Evolutionary conservation across 257 asterid species (phyloP).

Genomic region (Mentha longifolia): DNA sequence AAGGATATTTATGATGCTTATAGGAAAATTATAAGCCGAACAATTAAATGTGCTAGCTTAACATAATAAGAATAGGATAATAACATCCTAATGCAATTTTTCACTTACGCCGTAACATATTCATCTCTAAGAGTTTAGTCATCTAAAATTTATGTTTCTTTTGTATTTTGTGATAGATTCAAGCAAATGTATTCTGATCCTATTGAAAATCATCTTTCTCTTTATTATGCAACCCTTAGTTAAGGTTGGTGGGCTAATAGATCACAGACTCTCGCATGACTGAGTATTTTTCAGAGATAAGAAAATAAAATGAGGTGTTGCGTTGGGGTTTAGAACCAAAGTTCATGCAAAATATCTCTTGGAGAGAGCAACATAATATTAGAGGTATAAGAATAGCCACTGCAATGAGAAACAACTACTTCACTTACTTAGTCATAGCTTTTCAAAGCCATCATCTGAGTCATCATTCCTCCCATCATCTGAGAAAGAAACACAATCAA

Average conservation of each 20-base stretch:
- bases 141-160: not conserved
- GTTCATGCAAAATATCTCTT: not conserved
- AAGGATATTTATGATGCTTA: not conserved
- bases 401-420: conserved; percentile 12
- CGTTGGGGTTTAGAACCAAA: not conserved
- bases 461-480: conserved; percentile 65
- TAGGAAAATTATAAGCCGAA: too few relatives aligned
- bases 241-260: not conserved
- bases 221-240: not conserved
- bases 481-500: conserved; percentile 37
- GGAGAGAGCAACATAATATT: not conserved
- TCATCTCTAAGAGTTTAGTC: not conserved
- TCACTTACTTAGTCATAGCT: conserved; percentile 63
- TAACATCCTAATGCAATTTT: not conserved
- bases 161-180: not conserved
- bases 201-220: not conserved
- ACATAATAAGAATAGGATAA: too few relatives aligned
- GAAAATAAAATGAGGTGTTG: not conserved
- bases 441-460: conserved; percentile 83
- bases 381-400: not conserved
- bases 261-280: not conserved
- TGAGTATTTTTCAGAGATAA: not conserved
- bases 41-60: too few relatives aligned
- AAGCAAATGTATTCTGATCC: not conserved
- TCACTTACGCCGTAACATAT: not conserved